These are phyloP conservation scores for Aechmea fasciata DNA, from an alignment of 176 grass and related monocot species.

Conservation along the genomic window DNA sequence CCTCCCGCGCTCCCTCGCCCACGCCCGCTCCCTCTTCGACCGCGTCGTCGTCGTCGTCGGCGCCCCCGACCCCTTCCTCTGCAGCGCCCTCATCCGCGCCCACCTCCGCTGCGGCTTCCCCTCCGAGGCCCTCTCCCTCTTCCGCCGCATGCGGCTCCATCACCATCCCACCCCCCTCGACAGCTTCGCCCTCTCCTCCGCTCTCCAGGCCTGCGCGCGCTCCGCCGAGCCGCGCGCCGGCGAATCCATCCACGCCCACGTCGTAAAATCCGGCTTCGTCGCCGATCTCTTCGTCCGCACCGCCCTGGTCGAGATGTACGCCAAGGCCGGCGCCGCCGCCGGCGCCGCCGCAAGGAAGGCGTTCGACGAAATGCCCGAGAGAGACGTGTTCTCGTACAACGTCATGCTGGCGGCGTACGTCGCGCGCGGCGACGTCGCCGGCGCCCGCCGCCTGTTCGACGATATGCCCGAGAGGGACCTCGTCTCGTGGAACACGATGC, in stretches of 20 bases:
- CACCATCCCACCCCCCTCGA: constrained; percentile 19
- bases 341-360: constrained; percentile 10
- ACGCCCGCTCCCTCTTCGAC: background rate
- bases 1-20: background rate
- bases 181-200: constrained; percentile 45
- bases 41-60: too few species aligned
- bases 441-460: constrained; percentile 49
- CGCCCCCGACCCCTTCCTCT: constrained; percentile 29
- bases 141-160: constrained; percentile 23
- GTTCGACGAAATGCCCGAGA: constrained; percentile 42
- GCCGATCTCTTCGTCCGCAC: constrained; percentile 66
- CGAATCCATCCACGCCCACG: constrained; percentile 30
- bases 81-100: constrained; percentile 32
- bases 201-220: constrained; percentile 32
- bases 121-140: constrained; percentile 26
- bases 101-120: constrained; percentile 35
- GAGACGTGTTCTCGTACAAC: constrained; percentile 51
- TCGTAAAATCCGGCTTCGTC: constrained; percentile 38
- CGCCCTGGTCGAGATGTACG: constrained; percentile 58
- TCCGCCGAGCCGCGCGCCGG: background rate
- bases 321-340: constrained; percentile 25
- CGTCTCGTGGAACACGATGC: constrained; percentile 72
- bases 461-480: constrained; percentile 42
- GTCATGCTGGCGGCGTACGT: constrained; percentile 51
- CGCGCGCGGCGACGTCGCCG: constrained; percentile 10